phyloP scores from a whole-genome alignment of 176 grass and related monocot genomes.

The Tuctoria greenei region DNA sequence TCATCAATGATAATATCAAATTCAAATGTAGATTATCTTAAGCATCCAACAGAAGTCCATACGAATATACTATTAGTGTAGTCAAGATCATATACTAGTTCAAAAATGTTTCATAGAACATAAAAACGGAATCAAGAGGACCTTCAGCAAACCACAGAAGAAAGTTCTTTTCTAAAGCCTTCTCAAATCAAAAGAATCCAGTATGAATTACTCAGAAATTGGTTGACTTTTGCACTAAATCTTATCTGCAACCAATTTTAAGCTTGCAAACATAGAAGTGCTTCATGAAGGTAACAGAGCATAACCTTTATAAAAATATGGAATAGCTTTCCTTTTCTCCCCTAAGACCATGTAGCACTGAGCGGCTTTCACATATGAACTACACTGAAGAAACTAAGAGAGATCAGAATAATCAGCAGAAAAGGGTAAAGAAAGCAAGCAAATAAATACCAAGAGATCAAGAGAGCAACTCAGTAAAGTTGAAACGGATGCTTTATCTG shows the following conservation, averaged over 20 bases:
- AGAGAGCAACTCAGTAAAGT: neutral
- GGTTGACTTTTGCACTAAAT: neutral
- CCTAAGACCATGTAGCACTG: conserved; percentile 69
- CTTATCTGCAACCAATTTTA: neutral
- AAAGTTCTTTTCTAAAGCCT: neutral
- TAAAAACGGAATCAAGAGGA: neutral
- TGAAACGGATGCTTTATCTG: neutral
- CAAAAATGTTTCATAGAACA: neutral
- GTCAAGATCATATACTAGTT: neutral
- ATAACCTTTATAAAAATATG: conserved; percentile 84
- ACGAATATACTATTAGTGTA: neutral
- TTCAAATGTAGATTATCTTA: too few species aligned
- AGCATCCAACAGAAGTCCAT: too few species aligned
- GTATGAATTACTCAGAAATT: neutral
- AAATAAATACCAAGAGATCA: neutral
- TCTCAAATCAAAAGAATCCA: conserved; percentile 3
- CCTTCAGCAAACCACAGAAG: neutral
- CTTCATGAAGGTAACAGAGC: conserved; percentile 23
- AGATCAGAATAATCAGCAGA: conserved; percentile 15
- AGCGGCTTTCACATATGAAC: conserved; percentile 69
- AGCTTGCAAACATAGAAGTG: conserved; percentile 13
- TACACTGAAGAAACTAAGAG: conserved; percentile 47
- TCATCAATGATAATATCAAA: conserved; percentile 3
- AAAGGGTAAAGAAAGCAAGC: conserved; percentile 5
- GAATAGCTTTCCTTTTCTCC: conserved; percentile 64